phyloP scores from a whole-genome alignment of 2,329 filamentous ascomycete species.

The Neurospora sp. region DNA sequence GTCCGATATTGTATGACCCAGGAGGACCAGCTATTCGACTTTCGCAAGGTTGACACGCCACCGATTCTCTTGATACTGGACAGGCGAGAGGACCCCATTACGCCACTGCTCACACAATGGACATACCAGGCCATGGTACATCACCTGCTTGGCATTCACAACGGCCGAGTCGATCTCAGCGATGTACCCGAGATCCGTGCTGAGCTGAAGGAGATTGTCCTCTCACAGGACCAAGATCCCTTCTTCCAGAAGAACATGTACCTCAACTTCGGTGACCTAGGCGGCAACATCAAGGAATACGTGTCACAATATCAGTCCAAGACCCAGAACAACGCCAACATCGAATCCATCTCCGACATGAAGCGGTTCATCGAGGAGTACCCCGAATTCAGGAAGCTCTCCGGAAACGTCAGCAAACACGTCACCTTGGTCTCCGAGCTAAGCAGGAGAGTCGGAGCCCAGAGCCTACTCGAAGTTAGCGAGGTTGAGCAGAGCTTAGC shows the following conservation, averaged over 20 bases:
- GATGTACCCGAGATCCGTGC: constrained; percentile 74
- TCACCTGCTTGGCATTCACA: constrained; percentile 84
- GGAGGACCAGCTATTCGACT: constrained; percentile 94
- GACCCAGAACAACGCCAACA: constrained; percentile 91
- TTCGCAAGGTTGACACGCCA: constrained; percentile 86
- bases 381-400: constrained; percentile 92
- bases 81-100: constrained; percentile 87
- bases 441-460: constrained; percentile 74
- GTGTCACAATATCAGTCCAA: constrained; percentile 97
- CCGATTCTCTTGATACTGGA: constrained; percentile 87
- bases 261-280: constrained; percentile 90
- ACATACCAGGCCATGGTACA: constrained; percentile 99
- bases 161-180: constrained; percentile 84
- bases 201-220: constrained; percentile 85
- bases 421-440: constrained; percentile 92
- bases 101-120: constrained; percentile 91
- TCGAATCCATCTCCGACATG: constrained; percentile 97
- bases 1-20: constrained; percentile 88
- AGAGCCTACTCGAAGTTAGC: constrained; percentile 88
- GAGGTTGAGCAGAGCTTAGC: constrained; percentile 94
- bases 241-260: constrained; percentile 99
- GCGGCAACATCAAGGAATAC: constrained; percentile 95
- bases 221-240: constrained; percentile 93
- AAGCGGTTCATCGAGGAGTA: constrained; percentile 99
- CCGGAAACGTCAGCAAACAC: constrained; percentile 96